phyloP scores from a whole-genome alignment of 345 rosid genomes.

The Syzygium grande region DNA sequence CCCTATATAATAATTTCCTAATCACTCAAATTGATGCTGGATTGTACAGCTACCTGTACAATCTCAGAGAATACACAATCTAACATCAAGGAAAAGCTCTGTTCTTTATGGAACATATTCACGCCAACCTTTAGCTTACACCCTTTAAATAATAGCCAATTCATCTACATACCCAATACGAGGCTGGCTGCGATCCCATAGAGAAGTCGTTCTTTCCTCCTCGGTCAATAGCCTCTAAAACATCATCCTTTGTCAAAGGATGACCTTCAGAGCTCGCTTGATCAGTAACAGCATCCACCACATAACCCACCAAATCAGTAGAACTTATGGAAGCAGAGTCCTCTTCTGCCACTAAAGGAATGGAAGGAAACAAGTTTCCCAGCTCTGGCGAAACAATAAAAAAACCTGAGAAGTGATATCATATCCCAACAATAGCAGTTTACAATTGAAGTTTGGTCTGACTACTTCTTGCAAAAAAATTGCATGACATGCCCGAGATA shows the following conservation, averaged over 20 bases:
- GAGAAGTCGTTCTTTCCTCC: slow-evolving; percentile 55
- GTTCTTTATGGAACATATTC: background rate
- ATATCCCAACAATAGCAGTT: background rate
- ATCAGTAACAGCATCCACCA: slow-evolving; percentile 44
- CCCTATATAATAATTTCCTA: background rate
- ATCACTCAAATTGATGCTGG: background rate
- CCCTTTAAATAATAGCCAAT: background rate
- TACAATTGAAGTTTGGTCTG: background rate
- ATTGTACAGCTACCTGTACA: background rate
- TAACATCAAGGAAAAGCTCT: background rate
- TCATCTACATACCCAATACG: slow-evolving; percentile 59
- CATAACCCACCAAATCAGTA: slow-evolving; percentile 59
- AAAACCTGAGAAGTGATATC: background rate
- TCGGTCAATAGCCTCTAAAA: slow-evolving; percentile 79
- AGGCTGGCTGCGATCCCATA: slow-evolving; percentile 60
- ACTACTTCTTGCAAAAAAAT: background rate
- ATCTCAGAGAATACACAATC: background rate
- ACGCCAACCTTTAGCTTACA: background rate
- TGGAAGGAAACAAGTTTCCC: slow-evolving; percentile 59
- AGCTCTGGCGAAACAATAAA: slow-evolving; percentile 43
- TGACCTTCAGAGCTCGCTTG: slow-evolving; percentile 27
- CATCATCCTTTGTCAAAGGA: slow-evolving; percentile 45
- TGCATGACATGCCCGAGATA: background rate
- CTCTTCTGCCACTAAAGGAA: slow-evolving; percentile 94
- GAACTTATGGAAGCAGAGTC: slow-evolving; percentile 63